These are phyloP conservation scores for Talaromyces sp. DNA, from an alignment of 2,329 filamentous ascomycete species.

Conservation along the genomic window DNA sequence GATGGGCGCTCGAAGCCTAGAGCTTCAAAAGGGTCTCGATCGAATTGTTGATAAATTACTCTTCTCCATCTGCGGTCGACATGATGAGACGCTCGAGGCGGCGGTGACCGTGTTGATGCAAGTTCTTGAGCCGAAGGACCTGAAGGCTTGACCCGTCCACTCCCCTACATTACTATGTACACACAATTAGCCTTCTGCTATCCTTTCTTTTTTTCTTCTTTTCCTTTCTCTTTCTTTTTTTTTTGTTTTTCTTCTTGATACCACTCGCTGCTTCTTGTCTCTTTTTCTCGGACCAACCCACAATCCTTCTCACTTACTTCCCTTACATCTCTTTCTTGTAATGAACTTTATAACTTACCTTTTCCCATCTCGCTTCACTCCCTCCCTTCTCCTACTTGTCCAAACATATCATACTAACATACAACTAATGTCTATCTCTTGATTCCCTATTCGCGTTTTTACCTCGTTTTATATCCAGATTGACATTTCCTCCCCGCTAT, in stretches of 20 bases:
- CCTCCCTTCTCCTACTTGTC: neutral
- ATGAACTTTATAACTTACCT: neutral
- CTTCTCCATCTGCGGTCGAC: conserved; percentile 36
- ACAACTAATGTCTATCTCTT: conserved; percentile 15
- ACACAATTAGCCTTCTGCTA: neutral
- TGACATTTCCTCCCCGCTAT: conserved; percentile 5
- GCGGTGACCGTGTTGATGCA: conserved; percentile 39
- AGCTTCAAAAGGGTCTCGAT: conserved; percentile 35
- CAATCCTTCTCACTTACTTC: neutral
- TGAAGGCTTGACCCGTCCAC: conserved; percentile 16
- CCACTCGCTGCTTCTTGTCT: conserved; percentile 5
- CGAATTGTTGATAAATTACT: conserved; percentile 38
- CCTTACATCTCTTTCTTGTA: conserved; percentile 12
- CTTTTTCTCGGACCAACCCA: neutral
- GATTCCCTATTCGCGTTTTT: conserved; percentile 10
- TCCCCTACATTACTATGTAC: neutral
- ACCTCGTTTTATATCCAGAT: neutral
- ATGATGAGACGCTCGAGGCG: conserved; percentile 38
- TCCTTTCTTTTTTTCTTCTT: neutral
- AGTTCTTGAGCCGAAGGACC: conserved; percentile 37
- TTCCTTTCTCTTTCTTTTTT: neutral
- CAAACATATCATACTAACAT: neutral
- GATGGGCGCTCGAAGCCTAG: conserved; percentile 31
- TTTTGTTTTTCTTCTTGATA: conserved; percentile 8
- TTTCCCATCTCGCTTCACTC: neutral